A percentile compares a stretch with the other conserved stretches of the same genome.
Evolutionary conservation across 352 stramenopile genomes (phyloP).

Genomic region (Phytophthora pisi): DNA sequence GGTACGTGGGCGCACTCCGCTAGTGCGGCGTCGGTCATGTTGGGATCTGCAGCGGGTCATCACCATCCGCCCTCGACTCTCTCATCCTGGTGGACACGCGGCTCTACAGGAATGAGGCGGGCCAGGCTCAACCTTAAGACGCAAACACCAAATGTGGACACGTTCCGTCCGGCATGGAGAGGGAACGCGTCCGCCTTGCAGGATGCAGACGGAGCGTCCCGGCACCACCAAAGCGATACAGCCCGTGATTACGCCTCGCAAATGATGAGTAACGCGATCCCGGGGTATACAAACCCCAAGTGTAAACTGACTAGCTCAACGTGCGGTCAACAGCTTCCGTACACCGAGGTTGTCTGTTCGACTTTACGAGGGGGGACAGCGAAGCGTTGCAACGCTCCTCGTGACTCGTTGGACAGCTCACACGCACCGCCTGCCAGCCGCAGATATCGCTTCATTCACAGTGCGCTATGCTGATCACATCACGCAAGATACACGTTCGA

Average conservation of each 20-base stretch:
- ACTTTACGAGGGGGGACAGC: conserved; percentile 31
- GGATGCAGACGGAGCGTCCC: conserved; percentile 25
- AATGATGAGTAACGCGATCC: conserved; percentile 27
- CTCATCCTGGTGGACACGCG: conserved; percentile 29
- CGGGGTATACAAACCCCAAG: conserved; percentile 26
- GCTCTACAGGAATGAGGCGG: conserved; percentile 7
- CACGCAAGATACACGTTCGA: conserved; percentile 3
- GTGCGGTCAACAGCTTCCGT: conserved; percentile 2
- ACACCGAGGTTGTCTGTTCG: conserved; percentile 9
- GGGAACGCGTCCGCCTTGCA: conserved; percentile 2
- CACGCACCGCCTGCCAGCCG: conserved; percentile 12
- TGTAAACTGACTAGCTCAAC: conserved; percentile 6
- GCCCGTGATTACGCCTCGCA: conserved; percentile 16
- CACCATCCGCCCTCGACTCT: neutral
- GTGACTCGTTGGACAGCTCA: conserved; percentile 36
- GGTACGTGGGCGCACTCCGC: conserved; percentile 15
- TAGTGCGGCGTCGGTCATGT: conserved; percentile 39
- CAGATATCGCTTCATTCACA: neutral
- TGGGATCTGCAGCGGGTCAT: conserved; percentile 31
- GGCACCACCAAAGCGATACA: conserved; percentile 24
- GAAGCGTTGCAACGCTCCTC: neutral
- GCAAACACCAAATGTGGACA: conserved; percentile 45
- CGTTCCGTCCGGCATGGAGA: neutral
- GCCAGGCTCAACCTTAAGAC: neutral
- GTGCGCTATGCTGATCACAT: conserved; percentile 15